Percentiles rank a stretch among this genome's conserved stretches.
These are phyloP conservation scores for Plasmopara muralis DNA, from an alignment of 352 stramenopile genomes.

Conservation along the genomic window DNA sequence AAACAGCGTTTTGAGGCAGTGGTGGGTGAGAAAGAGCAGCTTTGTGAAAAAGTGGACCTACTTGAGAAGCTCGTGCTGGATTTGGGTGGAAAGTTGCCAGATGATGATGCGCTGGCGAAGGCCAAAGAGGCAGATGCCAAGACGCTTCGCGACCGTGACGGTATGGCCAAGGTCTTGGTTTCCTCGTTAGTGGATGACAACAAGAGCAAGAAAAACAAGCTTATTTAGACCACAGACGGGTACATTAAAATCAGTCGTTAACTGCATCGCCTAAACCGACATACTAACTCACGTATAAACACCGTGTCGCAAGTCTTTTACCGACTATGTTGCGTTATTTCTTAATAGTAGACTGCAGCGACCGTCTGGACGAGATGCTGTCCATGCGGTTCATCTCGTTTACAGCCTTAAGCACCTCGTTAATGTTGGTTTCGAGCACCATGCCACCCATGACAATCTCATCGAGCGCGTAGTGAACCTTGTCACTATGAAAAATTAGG, in stretches of 20 bases:
- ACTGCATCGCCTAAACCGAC: background rate
- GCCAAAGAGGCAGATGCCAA: conserved; percentile 35
- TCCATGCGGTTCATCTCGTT: conserved; percentile 97
- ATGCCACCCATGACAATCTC: conserved; percentile 99
- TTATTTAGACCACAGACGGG: conserved; percentile 48
- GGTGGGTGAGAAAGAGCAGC: conserved; percentile 32
- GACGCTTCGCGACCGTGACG: conserved; percentile 18
- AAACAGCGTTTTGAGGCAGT: conserved; percentile 53
- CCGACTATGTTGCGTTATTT: conserved; percentile 22
- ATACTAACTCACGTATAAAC: background rate
- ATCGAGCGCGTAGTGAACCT: conserved; percentile 95
- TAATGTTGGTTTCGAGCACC: conserved; percentile 99
- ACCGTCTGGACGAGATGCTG: conserved; percentile 69
- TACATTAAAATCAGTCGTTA: background rate
- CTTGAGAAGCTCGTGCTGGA: conserved; percentile 61
- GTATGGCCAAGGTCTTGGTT: conserved; percentile 38
- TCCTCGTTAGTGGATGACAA: background rate
- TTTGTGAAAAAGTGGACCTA: conserved; percentile 41
- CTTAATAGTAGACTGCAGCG: conserved; percentile 67
- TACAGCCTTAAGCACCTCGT: conserved; percentile 93
- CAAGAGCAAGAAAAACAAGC: background rate
- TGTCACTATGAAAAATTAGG: conserved; percentile 99
- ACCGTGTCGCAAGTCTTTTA: background rate
- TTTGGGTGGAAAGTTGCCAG: conserved; percentile 49
- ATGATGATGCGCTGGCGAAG: conserved; percentile 43